A percentile compares a stretch with the other conserved stretches of the same genome.
These are phyloP conservation scores for Fragilaria crotonensis DNA, from an alignment of 108 stramenopile genomes.

Conservation along the genomic window DNA sequence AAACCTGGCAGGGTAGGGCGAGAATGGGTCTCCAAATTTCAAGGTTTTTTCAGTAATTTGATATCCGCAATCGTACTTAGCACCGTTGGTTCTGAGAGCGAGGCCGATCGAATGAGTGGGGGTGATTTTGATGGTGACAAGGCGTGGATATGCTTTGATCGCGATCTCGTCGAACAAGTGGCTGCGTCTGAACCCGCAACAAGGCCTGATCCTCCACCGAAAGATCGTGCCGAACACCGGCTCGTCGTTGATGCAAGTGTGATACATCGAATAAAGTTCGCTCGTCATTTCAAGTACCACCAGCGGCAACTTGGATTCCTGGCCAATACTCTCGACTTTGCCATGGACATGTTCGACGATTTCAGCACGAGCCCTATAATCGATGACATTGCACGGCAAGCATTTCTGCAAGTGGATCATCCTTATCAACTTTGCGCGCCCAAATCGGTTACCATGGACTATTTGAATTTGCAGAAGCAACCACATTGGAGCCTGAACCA, in stretches of 20 bases:
- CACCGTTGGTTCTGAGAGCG: constrained; percentile 21
- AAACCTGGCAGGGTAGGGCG: neutral
- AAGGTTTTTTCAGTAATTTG: constrained; percentile 14
- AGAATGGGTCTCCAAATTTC: neutral
- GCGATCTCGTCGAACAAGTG: constrained; percentile 5
- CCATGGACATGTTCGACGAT: neutral
- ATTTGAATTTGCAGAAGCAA: neutral
- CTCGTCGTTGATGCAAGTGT: neutral
- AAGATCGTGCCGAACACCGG: neutral
- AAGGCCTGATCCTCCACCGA: neutral
- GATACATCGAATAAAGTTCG: constrained; percentile 1
- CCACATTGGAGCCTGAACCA: neutral
- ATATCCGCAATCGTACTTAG: constrained; percentile 18
- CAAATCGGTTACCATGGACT: neutral
- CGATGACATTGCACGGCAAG: constrained; percentile 1
- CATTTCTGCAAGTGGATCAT: constrained; percentile 13
- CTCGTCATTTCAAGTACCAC: neutral
- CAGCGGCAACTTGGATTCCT: neutral
- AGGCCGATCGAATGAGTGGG: constrained; percentile 28
- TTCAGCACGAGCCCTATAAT: neutral
- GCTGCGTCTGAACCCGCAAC: neutral
- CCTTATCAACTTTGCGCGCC: constrained; percentile 4
- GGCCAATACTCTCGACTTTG: neutral
- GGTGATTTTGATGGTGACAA: constrained; percentile 31
- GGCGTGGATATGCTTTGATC: constrained; percentile 15